phyloP scores from a whole-genome alignment of 768 basidiomycete species.

The Collybia sp. region DNA sequence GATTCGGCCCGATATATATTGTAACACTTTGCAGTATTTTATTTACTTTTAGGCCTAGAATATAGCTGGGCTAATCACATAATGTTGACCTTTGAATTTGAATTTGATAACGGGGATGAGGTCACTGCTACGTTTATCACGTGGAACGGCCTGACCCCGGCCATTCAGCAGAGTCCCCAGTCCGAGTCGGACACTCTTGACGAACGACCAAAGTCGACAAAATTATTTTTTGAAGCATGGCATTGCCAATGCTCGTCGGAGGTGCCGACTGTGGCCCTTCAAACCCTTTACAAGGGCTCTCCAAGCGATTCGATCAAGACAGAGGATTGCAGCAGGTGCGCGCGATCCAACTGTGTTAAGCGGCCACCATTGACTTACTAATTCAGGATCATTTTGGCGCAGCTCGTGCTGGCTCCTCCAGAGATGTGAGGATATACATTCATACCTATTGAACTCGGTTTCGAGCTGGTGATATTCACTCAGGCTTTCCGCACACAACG shows the following conservation, averaged over 20 bases:
- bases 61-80: no score
- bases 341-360: conserved; percentile 8
- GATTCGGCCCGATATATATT: no score
- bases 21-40: no score
- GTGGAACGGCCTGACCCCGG: no score
- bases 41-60: no score
- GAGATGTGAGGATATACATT: conserved; percentile 37
- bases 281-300: conserved; percentile 76
- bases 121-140: no score
- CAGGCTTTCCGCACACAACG: conserved; percentile 62
- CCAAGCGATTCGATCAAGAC: conserved; percentile 77
- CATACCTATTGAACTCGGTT: not conserved
- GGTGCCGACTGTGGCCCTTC: conserved; percentile 83
- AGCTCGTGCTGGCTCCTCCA: conserved; percentile 55
- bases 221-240: conserved; percentile 50
- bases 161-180: no score
- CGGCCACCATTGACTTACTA: conserved; percentile 5
- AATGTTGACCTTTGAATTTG: no score
- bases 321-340: conserved; percentile 73
- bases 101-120: no score
- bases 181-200: not conserved
- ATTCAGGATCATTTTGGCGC: conserved; percentile 67
- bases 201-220: not conserved
- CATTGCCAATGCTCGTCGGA: conserved; percentile 73
- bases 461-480: conserved; percentile 2